Evolutionary conservation across 495 filamentous ascomycete genomes (phyloP).

Genomic region (Echria macrotheca): DNA sequence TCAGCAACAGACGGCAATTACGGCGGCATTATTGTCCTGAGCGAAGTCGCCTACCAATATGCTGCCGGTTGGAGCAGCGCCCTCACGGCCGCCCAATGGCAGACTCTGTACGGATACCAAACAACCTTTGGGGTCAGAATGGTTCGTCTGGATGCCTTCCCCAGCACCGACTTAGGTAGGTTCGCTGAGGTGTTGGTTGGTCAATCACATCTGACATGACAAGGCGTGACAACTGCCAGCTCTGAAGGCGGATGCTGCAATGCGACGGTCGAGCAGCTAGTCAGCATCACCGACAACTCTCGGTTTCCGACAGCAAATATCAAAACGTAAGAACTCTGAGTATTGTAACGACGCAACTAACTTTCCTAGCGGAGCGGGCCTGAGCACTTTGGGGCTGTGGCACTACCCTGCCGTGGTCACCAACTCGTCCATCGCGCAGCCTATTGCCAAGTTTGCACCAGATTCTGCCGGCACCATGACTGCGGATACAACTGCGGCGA

Average conservation of each 20-base stretch:
- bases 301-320: slow-evolving; percentile 49
- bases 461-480: slow-evolving; percentile 22
- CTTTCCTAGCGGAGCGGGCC: slow-evolving; percentile 11
- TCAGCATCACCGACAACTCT: slow-evolving; percentile 44
- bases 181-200: background rate
- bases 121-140: slow-evolving; percentile 53
- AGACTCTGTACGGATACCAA: slow-evolving; percentile 53
- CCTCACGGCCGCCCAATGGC: slow-evolving; percentile 53
- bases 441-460: slow-evolving; percentile 47
- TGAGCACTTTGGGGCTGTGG: slow-evolving; percentile 41
- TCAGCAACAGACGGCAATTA: slow-evolving; percentile 47
- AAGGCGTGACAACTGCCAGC: slow-evolving; percentile 18
- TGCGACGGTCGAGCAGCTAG: slow-evolving; percentile 45
- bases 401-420: slow-evolving; percentile 55
- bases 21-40: slow-evolving; percentile 51
- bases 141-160: slow-evolving; percentile 56
- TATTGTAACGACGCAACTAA: background rate
- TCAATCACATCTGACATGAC: background rate
- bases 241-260: slow-evolving; percentile 32
- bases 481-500: slow-evolving; percentile 43
- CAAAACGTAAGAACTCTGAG: slow-evolving; percentile 23
- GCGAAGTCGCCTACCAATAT: slow-evolving; percentile 54
- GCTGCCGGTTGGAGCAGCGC: slow-evolving; percentile 46
- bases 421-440: slow-evolving; percentile 46
- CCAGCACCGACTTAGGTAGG: slow-evolving; percentile 46